Conservation (phyloP, 352 stramenopile species). For the Pythium brachiatum region DNA sequence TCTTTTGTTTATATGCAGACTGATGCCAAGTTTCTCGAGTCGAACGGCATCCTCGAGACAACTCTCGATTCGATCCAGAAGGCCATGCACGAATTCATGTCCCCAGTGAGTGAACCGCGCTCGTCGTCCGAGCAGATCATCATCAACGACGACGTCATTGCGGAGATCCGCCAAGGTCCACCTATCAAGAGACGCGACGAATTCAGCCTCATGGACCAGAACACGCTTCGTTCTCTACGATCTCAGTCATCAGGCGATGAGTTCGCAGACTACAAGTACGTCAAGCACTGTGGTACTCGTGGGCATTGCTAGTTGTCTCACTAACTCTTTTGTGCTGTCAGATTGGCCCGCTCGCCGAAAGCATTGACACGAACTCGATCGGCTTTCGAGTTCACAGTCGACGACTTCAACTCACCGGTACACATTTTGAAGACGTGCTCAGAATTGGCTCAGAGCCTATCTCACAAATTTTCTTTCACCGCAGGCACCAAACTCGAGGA, state of each 20-base stretch:
- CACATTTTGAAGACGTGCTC: background rate
- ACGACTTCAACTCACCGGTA: conserved; percentile 24
- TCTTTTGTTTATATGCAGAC: conserved; percentile 30
- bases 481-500: conserved; percentile 5
- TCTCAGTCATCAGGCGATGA: conserved; percentile 27
- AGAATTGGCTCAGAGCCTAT: background rate
- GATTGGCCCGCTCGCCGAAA: conserved; percentile 15
- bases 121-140: conserved; percentile 45
- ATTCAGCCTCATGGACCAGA: conserved; percentile 25
- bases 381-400: conserved; percentile 15
- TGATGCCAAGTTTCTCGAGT: conserved; percentile 70
- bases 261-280: conserved; percentile 26
- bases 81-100: conserved; percentile 66
- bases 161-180: conserved; percentile 47
- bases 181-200: conserved; percentile 19
- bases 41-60: conserved; percentile 67
- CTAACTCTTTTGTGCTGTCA: background rate
- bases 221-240: conserved; percentile 18
- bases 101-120: conserved; percentile 25
- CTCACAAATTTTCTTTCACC: background rate
- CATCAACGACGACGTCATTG: conserved; percentile 72
- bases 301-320: background rate
- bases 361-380: conserved; percentile 21
- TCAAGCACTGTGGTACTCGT: background rate
- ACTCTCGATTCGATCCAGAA: conserved; percentile 83